Evolutionary conservation across 73 alveolate genomes (phyloP), one percentile per base, ranked within the genome.

Genomic region (Uronychia setigera): DNA sequence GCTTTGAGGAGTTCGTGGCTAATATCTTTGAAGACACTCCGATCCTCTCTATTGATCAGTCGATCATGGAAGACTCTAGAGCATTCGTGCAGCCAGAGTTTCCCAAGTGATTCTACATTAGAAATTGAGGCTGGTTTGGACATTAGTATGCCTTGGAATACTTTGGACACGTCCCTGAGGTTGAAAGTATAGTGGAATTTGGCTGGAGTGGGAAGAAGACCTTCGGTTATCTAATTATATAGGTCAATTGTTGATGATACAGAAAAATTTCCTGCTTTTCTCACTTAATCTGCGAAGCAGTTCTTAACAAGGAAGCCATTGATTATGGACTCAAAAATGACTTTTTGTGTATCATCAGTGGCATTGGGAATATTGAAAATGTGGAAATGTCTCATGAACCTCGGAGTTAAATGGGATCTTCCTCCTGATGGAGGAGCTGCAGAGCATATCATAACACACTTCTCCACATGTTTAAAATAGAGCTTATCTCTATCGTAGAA

Each of bases 11-110:
- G 87, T 25, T 96, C 97, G 26, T 89, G 88, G 26, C 92, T 90
- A 77, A 83, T 81, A 77, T 96, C 98, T 80, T 90, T 86, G 92
- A 96, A 97, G 96, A 96, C 93, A 59, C 88, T 95, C 89, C 98
- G 95, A 93, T 98, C 99, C 57, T 90, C 95, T 33, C 93, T 97
- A 94, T 95, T 96, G 83, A 99, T 98, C 77, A 99, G 97, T 87
- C 99, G 98, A 87, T 99, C 99, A 81, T 97, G 93, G 94, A 99
- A 99, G 81, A 99, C 99, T 87, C 99, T 94, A 31, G 96, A 91
- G 33, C 95, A 97, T 95, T 99, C 99, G 93, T 99, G 99, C 31
- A 97, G 79, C 99, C 99, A 99, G 29, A 99, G 96, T 90, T 96
- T 94, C 5, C 98, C 96, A 81, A 93, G 92, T 27, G 88, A 57